phyloP scores from a whole-genome alignment of 768 basidiomycete species.

The Suillus clintonianus region DNA sequence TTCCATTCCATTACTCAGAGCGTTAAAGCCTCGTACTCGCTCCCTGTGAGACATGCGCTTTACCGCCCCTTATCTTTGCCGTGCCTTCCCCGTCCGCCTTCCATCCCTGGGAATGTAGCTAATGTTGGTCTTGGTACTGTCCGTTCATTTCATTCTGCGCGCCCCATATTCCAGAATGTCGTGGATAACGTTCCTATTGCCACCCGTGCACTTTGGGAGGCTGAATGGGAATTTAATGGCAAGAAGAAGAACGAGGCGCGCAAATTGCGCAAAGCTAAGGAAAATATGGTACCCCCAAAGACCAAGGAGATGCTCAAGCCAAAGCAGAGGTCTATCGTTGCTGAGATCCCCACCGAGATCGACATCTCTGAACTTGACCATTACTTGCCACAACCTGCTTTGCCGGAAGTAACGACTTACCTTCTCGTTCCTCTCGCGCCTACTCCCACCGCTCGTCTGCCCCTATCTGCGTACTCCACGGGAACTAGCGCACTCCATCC shows the following conservation, averaged over 20 bases:
- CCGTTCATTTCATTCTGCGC: slow-evolving; percentile 71
- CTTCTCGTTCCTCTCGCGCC: slow-evolving; percentile 80
- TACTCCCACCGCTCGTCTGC: slow-evolving; percentile 66
- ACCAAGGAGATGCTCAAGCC: slow-evolving; percentile 32
- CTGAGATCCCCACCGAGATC: slow-evolving; percentile 5
- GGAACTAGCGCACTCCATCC: slow-evolving; percentile 21
- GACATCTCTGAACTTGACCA: slow-evolving; percentile 50
- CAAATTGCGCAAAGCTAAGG: slow-evolving; percentile 22
- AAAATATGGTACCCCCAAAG: slow-evolving; percentile 19
- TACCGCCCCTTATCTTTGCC: slow-evolving; percentile 45
- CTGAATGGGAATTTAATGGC: slow-evolving; percentile 64
- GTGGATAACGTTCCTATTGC: slow-evolving; percentile 80
- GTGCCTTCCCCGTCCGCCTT: slow-evolving; percentile 59
- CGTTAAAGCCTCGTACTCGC: slow-evolving; percentile 59
- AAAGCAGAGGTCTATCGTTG: slow-evolving; percentile 11
- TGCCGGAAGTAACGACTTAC: slow-evolving; percentile 54
- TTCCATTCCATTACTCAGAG: slow-evolving; percentile 24
- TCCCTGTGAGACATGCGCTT: slow-evolving; percentile 55
- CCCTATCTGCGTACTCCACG: slow-evolving; percentile 42
- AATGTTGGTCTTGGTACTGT: slow-evolving; percentile 79
- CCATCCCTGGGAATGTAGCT: slow-evolving; percentile 49
- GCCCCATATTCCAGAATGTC: slow-evolving; percentile 79
- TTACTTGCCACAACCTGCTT: slow-evolving; percentile 54
- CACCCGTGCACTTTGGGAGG: slow-evolving; percentile 72
- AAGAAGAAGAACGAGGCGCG: slow-evolving; percentile 44